Percentiles rank a stretch among this genome's conserved stretches.
Evolutionary conservation across 192 early-diverging fungal species (phyloP).

Genomic region (Backusella psychrophila): DNA sequence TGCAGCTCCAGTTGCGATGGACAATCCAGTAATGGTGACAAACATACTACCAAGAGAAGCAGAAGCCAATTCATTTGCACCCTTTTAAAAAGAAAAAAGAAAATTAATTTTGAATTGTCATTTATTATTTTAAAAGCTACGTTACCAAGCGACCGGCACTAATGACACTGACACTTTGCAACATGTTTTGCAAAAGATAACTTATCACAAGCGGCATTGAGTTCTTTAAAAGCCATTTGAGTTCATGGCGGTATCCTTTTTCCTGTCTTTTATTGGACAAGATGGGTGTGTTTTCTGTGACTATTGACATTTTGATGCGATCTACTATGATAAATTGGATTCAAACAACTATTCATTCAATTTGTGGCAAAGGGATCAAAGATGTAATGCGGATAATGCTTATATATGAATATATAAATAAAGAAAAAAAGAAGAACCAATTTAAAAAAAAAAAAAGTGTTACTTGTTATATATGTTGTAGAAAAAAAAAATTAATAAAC

Average conservation of each 20-base stretch:
- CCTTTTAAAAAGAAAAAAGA: slow-evolving; percentile 7
- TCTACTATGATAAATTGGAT: slow-evolving; percentile 5
- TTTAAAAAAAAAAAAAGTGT: not conserved
- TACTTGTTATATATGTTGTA: not conserved
- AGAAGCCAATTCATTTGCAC: slow-evolving; percentile 62
- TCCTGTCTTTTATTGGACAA: not conserved
- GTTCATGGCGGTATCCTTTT: slow-evolving; percentile 20
- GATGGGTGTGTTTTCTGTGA: slow-evolving; percentile 3
- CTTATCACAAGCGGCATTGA: slow-evolving; percentile 55
- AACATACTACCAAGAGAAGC: slow-evolving; percentile 71
- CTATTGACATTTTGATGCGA: not conserved
- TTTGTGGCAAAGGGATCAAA: not conserved
- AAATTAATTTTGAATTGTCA: not conserved
- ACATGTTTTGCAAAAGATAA: slow-evolving; percentile 63
- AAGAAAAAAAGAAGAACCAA: not conserved
- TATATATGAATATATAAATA: not conserved
- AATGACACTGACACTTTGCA: slow-evolving; percentile 63
- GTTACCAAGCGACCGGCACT: slow-evolving; percentile 63
- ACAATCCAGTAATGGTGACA: slow-evolving; percentile 63
- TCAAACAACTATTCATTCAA: not conserved
- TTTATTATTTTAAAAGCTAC: not conserved
- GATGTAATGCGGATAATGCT: not conserved
- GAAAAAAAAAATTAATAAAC: not conserved
- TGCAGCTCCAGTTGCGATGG: slow-evolving; percentile 63
- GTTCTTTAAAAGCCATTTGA: slow-evolving; percentile 35